These are phyloP conservation scores for Aspergillus ostianus DNA, from an alignment of 495 filamentous ascomycete genomes.

Conservation along the genomic window DNA sequence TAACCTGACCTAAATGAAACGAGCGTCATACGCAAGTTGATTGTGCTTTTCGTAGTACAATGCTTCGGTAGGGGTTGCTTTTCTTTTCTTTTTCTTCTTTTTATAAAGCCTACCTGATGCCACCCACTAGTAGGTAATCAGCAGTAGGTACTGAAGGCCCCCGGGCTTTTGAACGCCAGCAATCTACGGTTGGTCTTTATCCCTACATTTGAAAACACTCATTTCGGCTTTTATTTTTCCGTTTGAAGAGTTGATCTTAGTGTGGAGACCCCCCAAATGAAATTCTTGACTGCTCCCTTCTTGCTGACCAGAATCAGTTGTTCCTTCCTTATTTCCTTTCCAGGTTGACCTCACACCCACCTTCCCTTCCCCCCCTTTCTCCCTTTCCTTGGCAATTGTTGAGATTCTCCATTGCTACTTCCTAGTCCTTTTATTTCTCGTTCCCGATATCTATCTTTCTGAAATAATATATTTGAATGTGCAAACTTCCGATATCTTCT, in stretches of 20 bases:
- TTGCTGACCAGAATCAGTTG: not conserved
- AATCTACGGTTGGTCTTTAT: too few species aligned
- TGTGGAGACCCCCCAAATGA: not conserved
- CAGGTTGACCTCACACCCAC: not conserved
- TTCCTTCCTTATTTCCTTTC: not conserved
- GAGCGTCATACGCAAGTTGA: not conserved
- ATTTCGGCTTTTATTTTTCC: too few species aligned
- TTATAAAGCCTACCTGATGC: too few species aligned
- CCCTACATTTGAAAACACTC: too few species aligned
- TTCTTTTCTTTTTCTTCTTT: too few species aligned
- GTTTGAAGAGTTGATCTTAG: too few species aligned
- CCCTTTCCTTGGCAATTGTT: conserved; percentile 10
- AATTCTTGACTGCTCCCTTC: not conserved
- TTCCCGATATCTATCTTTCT: conserved; percentile 9
- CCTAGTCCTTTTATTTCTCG: conserved; percentile 7
- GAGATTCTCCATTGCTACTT: conserved; percentile 18
- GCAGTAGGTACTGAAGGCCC: too few species aligned
- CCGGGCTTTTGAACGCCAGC: too few species aligned
- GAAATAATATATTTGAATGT: conserved; percentile 4
- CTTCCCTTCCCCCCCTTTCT: conserved; percentile 18
- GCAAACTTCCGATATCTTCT: conserved; percentile 18
- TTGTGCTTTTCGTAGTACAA: not conserved
- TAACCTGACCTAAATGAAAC: not conserved
- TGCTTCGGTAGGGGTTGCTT: not conserved
- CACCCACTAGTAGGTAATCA: too few species aligned